Evolutionary conservation across 1,284 basidiomycete genomes (phyloP), one percentile per base, ranked within the genome.

Genomic region (Volvariella volvacea): DNA sequence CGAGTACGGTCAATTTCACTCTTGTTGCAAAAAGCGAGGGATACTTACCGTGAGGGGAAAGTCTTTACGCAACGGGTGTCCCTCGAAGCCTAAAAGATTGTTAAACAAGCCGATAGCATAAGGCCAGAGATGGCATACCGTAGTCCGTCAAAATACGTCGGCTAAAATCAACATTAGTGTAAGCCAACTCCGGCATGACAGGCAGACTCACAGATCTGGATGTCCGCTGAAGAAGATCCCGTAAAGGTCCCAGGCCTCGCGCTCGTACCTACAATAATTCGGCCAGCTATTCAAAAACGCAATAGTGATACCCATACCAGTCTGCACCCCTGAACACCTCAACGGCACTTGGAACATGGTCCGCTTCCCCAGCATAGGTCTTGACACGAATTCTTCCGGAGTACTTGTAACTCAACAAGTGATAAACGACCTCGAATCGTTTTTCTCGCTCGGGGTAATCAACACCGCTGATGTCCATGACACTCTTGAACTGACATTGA

Each of bases 141-240:
- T 99, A 99, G 67, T 99, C 96, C 41, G 96, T 99, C 57, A 99
- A 73, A 65, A 99, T 95, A 48, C 96, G 86, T 52, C 95, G 89
- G 34, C 90, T 93, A 41, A n/a, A 49, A 43, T 41, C 16, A 41
- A 48, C 22, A 47, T 44, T 22, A 50, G 48, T 33, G 44, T 25
- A 50, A 25, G 22, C 20, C 34, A 36, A 15, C 15, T 20, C n/a
- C n/a, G n/a, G 14, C 7, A 20, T 36, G 34, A n/a, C 19, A 15
- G 21, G 16, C 22, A 30, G 33, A 67, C 88, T 59, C 61, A 92
- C 84, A 99, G 75, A 65, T 99, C 96, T 12, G 95, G 96, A 68
- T 99, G 96, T 41, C 85, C 88, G 48, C 83, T 79, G 73, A 99
- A 99, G 75, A 95, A 97, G 47, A 99, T 90, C 46, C 96, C 96